phyloP scores from a whole-genome alignment of 2,329 filamentous ascomycete genomes.

The Aspergillus candidus region DNA sequence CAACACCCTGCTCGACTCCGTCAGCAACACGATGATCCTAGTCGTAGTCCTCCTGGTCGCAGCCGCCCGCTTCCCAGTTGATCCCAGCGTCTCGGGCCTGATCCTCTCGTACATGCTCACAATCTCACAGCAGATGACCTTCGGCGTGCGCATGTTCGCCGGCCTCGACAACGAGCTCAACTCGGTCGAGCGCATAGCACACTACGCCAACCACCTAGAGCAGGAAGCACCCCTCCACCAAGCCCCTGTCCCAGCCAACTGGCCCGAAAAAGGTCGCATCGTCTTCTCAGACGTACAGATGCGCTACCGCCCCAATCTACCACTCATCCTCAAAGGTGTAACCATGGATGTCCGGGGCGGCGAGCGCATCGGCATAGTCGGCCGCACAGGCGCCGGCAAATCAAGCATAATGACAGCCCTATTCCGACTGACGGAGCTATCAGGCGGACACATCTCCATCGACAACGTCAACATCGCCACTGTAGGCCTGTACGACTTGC shows the following conservation, averaged over 20 bases:
- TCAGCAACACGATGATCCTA: slow-evolving; percentile 82
- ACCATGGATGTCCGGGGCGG: slow-evolving; percentile 42
- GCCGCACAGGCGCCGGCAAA: slow-evolving; percentile 42
- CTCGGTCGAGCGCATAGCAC: slow-evolving; percentile 81
- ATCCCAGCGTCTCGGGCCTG: slow-evolving; percentile 74
- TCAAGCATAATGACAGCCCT: slow-evolving; percentile 43
- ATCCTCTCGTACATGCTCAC: slow-evolving; percentile 85
- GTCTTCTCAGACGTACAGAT: slow-evolving; percentile 69
- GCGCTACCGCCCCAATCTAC: slow-evolving; percentile 67
- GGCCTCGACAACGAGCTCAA: slow-evolving; percentile 99
- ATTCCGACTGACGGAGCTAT: slow-evolving; percentile 40
- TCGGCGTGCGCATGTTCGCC: slow-evolving; percentile 82
- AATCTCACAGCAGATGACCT: slow-evolving; percentile 94
- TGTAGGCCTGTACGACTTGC: slow-evolving; percentile 38
- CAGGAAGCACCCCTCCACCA: slow-evolving; percentile 83
- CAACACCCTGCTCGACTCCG: slow-evolving; percentile 70
- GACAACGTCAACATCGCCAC: slow-evolving; percentile 40
- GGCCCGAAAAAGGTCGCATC: slow-evolving; percentile 84
- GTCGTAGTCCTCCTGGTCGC: slow-evolving; percentile 81
- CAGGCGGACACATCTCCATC: slow-evolving; percentile 36
- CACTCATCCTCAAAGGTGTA: slow-evolving; percentile 65
- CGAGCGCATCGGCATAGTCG: slow-evolving; percentile 45
- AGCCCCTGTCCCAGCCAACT: slow-evolving; percentile 61
- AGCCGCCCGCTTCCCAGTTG: slow-evolving; percentile 76
- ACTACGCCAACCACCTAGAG: slow-evolving; percentile 81